Evolutionary conservation across 2,329 filamentous ascomycete genomes (phyloP).

Genomic region (Pseudonectria buxi): DNA sequence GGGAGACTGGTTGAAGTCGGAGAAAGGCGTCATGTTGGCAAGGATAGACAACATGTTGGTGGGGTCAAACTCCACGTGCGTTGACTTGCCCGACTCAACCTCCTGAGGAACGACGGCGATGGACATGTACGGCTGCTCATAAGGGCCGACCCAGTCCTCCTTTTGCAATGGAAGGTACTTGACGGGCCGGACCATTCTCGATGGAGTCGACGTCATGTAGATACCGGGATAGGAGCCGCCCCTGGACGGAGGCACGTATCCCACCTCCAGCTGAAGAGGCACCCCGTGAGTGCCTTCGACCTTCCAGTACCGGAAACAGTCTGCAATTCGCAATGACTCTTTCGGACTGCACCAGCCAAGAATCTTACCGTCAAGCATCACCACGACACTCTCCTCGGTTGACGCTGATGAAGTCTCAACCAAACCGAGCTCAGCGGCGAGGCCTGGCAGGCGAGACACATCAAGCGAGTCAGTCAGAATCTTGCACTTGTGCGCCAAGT

Average conservation of each 20-base stretch:
- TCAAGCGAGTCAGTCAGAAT: constrained; percentile 73
- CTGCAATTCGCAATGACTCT: constrained; percentile 73
- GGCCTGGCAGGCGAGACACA: constrained; percentile 63
- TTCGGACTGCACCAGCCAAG: constrained; percentile 85
- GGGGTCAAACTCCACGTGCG: constrained; percentile 88
- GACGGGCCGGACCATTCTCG: constrained; percentile 84
- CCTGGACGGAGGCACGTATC: constrained; percentile 78
- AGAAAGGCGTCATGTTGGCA: constrained; percentile 98
- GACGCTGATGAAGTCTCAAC: constrained; percentile 69
- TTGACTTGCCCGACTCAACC: constrained; percentile 79
- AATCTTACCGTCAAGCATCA: constrained; percentile 85
- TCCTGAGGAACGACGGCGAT: constrained; percentile 89
- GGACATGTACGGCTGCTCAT: constrained; percentile 97
- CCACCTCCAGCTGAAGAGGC: constrained; percentile 81
- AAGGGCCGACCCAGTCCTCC: constrained; percentile 81
- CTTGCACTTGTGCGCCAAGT: constrained; percentile 90
- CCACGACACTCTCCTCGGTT: constrained; percentile 74
- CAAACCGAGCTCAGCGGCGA: constrained; percentile 75
- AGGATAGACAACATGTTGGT: constrained; percentile 97
- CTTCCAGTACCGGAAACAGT: constrained; percentile 92
- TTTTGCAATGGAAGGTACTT: constrained; percentile 85
- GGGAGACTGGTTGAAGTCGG: constrained; percentile 96
- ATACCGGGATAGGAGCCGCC: constrained; percentile 95
- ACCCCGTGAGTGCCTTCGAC: constrained; percentile 78
- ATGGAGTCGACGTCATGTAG: constrained; percentile 81